Conservation (phyloP, 1,284 basidiomycete species). For the Leccinum pachyderme region DNA sequence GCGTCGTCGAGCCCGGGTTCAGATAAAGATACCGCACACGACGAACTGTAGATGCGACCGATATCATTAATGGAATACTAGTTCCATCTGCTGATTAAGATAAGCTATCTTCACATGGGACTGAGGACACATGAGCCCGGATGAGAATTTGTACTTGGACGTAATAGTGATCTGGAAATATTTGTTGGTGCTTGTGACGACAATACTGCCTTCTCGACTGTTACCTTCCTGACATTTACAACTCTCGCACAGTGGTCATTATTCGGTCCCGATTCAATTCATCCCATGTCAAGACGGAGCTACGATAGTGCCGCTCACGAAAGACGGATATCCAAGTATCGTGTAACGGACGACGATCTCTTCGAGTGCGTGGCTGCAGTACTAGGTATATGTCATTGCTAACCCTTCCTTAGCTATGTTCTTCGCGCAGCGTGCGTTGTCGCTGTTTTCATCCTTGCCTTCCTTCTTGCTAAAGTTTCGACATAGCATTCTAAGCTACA, state of each 20-base stretch:
- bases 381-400: slow-evolving; percentile 9
- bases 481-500: slow-evolving; percentile 62
- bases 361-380: slow-evolving; percentile 57
- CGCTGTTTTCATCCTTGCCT: slow-evolving; percentile 6
- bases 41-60: slow-evolving; percentile 28
- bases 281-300: slow-evolving; percentile 63
- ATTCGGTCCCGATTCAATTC: slow-evolving; percentile 8
- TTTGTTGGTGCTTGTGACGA: slow-evolving; percentile 32
- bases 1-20: slow-evolving; percentile 19
- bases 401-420: slow-evolving; percentile 54
- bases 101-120: not conserved
- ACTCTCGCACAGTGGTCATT: slow-evolving; percentile 2
- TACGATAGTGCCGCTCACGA: slow-evolving; percentile 66
- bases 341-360: slow-evolving; percentile 76
- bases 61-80: slow-evolving; percentile 9
- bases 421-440: slow-evolving; percentile 72
- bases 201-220: not conserved
- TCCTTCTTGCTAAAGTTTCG: slow-evolving; percentile 13
- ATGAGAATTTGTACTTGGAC: not conserved
- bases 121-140: not conserved
- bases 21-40: slow-evolving; percentile 25
- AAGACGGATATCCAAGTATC: slow-evolving; percentile 67
- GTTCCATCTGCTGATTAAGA: not conserved
- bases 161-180: slow-evolving; percentile 1
- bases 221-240: not conserved